Conservation (phyloP, 805 yeast species). For the Candida ulmi region DNA sequence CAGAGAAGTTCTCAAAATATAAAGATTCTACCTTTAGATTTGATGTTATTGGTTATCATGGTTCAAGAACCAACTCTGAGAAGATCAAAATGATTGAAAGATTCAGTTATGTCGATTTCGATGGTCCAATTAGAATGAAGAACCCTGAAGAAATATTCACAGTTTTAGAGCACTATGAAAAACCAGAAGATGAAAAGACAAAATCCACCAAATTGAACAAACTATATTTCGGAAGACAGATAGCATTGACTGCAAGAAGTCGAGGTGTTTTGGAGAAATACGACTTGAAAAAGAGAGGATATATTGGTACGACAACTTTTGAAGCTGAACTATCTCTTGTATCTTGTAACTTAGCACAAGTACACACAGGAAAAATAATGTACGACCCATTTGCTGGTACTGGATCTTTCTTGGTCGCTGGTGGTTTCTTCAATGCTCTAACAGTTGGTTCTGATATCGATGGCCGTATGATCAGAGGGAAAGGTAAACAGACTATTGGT, state of each 20-base stretch:
- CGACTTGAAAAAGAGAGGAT: conserved; percentile 76
- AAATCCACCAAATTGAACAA: conserved; percentile 37
- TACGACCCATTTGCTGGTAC: conserved; percentile 98
- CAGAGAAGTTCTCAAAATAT: conserved; percentile 25
- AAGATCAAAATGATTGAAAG: conserved; percentile 63
- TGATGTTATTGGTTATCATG: conserved; percentile 74
- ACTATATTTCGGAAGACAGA: conserved; percentile 72
- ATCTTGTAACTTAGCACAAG: conserved; percentile 83
- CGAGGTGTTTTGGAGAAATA: conserved; percentile 66
- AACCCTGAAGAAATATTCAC: conserved; percentile 67
- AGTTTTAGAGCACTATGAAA: conserved; percentile 68
- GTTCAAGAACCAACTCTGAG: conserved; percentile 46
- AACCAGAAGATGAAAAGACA: conserved; percentile 38
- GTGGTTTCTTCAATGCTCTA: conserved; percentile 75
- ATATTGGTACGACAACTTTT: conserved; percentile 94
- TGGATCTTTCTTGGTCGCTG: conserved; percentile 88
- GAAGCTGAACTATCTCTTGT: conserved; percentile 89
- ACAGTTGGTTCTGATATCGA: conserved; percentile 91
- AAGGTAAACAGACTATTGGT: conserved; percentile 46
- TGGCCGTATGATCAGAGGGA: conserved; percentile 71
- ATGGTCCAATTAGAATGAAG: conserved; percentile 76
- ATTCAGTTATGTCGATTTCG: conserved; percentile 62
- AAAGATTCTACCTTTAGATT: conserved; percentile 63
- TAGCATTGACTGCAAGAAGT: conserved; percentile 57
- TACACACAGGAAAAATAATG: conserved; percentile 54